Evolutionary conservation across 2,329 filamentous ascomycete species (phyloP), one percentile per base, ranked within the genome.

Genomic region (Talaromyces sp.): DNA sequence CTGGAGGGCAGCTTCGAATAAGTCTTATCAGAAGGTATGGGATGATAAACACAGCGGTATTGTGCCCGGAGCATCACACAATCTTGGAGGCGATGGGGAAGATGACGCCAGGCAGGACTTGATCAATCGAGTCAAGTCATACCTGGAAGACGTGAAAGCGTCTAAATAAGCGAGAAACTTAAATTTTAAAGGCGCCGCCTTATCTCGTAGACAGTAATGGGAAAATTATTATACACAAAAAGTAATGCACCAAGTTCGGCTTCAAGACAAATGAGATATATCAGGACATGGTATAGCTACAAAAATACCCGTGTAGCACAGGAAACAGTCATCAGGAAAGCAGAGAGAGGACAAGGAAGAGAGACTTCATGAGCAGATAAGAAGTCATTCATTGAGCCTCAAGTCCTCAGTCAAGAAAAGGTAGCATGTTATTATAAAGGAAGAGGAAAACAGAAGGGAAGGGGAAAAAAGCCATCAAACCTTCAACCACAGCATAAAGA

Each of bases 401-500:
- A 25, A 13, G 3, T 37, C n/a, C 33, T 3, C 3, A 10, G n/a
- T 56, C 52, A 39, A 33, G 4, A 43, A 15, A 25, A 27, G 19
- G 15, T 11, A 17, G 25, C 22, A 45, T 59, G 25, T 31, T 31
- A 59, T 45, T 43, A 41, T 41, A n/a, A 9, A 25, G 3, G 8
- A 2, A 31, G 11, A 15, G 22, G 33, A 19, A 41, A 31, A 31
- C 13, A 17, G 22, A 43, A 33, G 22, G 11, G 5, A 35, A 54
- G 11, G n/a, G 4, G 1, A n/a, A 37, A 17, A 35, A 37, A 13
- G 13, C 37, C 31, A 22, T 77, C 67, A 93, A 68, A 93, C 90
- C 81, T 89, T 92, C 74, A 91, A 80, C 90, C 91, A 95, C 71
- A 95, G 79, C 68, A 81, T 87, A 68, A 93, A 77, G 43, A 95